phyloP scores from a whole-genome alignment of 2,329 filamentous ascomycete genomes.

The Colletotrichum paranaense region DNA sequence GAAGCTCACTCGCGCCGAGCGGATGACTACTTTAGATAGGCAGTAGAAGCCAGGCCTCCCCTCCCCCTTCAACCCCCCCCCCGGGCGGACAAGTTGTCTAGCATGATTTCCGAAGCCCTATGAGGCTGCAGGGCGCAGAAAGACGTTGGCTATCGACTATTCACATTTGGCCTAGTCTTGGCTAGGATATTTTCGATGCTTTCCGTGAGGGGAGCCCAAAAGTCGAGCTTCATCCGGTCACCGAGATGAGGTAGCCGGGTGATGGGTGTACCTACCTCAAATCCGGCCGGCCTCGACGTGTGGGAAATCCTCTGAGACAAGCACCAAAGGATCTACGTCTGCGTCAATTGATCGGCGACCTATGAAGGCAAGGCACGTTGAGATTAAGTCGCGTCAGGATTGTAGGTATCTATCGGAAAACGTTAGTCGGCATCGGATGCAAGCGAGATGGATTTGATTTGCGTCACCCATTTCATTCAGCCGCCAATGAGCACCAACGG shows the following conservation, averaged over 20 bases:
- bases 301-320: neutral
- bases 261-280: neutral
- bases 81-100: neutral
- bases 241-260: neutral
- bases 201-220: neutral
- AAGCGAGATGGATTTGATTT: neutral
- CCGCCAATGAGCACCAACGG: slow-evolving; percentile 8
- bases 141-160: neutral
- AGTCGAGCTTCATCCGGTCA: neutral
- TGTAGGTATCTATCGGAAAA: too few species aligned
- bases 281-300: neutral
- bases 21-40: neutral
- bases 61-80: too few species aligned
- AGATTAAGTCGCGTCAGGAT: neutral
- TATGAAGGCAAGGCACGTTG: neutral
- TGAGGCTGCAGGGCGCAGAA: neutral
- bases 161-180: neutral
- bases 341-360: neutral
- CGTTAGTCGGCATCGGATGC: too few species aligned
- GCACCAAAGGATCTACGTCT: neutral
- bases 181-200: neutral
- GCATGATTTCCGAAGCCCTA: neutral
- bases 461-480: neutral
- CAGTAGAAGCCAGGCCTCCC: neutral
- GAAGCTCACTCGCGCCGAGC: neutral